Percentiles rank a stretch among this genome's conserved stretches.
phyloP scores from a whole-genome alignment of 306 rosid genomes.

The Fragaria iinumae region DNA sequence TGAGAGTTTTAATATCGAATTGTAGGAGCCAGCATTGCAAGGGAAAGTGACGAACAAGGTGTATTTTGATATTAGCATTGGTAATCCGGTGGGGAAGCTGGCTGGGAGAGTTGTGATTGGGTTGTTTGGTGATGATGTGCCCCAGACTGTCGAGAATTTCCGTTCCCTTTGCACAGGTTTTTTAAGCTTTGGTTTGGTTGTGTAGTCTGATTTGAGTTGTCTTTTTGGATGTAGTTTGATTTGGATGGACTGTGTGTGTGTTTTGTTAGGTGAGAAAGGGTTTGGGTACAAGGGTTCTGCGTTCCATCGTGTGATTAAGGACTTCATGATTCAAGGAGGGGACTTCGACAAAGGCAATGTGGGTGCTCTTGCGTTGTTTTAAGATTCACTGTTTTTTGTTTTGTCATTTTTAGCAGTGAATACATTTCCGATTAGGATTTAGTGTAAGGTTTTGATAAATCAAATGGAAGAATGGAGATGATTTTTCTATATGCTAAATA shows the following conservation, averaged over 20 bases:
- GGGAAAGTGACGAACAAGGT: constrained; percentile 87
- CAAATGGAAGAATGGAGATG: not conserved
- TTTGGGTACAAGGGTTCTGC: constrained; percentile 82
- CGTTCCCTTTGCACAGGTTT: constrained; percentile 93
- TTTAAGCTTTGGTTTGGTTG: not conserved
- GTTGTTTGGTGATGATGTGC: constrained; percentile 92
- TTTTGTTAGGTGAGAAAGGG: constrained; percentile 79
- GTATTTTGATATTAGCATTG: constrained; percentile 76
- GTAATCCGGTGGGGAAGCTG: constrained; percentile 92
- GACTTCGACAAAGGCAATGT: constrained; percentile 94
- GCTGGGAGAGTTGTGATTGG: constrained; percentile 90
- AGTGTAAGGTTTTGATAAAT: not conserved
- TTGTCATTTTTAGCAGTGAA: not conserved
- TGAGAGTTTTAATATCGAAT: not conserved
- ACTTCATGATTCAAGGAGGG: constrained; percentile 99
- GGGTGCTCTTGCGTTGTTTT: constrained; percentile 22
- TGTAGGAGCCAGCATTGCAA: constrained; percentile 52
- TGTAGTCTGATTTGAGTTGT: not conserved
- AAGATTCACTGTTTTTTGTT: not conserved
- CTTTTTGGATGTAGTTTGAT: not conserved
- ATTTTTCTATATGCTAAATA: not conserved
- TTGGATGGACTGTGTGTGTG: not conserved
- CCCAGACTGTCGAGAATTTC: constrained; percentile 86
- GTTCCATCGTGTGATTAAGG: constrained; percentile 90
- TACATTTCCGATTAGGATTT: not conserved